Evolutionary conservation across 2,329 filamentous ascomycete genomes (phyloP).

Genomic region (Balansia obtecta): DNA sequence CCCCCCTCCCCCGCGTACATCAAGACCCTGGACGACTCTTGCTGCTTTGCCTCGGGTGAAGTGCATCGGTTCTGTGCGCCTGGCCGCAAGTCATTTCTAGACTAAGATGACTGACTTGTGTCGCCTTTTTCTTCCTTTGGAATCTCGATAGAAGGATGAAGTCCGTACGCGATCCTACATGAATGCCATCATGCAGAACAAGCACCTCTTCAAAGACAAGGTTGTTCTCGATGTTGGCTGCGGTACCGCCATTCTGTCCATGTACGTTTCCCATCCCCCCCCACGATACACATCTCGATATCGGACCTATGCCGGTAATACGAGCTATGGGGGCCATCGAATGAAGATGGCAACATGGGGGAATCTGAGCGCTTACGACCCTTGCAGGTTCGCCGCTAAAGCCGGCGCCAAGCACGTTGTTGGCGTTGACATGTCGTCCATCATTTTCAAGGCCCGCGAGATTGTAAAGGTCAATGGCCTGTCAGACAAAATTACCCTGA

Average conservation of each 20-base stretch:
- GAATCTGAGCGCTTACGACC: slow-evolving; percentile 1
- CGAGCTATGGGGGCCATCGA: no score
- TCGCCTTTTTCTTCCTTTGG: neutral
- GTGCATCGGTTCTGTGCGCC: neutral
- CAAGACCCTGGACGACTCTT: neutral
- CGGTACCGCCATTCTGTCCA: slow-evolving; percentile 94
- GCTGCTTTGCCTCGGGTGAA: slow-evolving; percentile 4
- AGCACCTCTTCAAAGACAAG: slow-evolving; percentile 75
- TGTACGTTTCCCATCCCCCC: slow-evolving; percentile 45
- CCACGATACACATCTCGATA: neutral
- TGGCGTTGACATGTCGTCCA: slow-evolving; percentile 98
- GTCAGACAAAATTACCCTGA: slow-evolving; percentile 88
- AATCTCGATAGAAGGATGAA: slow-evolving; percentile 71
- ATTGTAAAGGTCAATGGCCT: slow-evolving; percentile 90
- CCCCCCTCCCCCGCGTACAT: slow-evolving; percentile 14
- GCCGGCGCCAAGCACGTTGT: slow-evolving; percentile 98
- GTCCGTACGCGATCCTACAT: slow-evolving; percentile 94
- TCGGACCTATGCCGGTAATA: neutral
- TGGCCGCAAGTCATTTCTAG: neutral
- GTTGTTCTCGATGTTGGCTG: slow-evolving; percentile 94
- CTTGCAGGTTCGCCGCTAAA: slow-evolving; percentile 79
- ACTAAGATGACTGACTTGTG: neutral
- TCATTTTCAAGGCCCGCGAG: slow-evolving; percentile 95
- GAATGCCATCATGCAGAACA: slow-evolving; percentile 94
- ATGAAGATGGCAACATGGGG: neutral